Percentiles rank a stretch among this genome's conserved stretches.
Evolutionary conservation across 257 asterid genomes (phyloP).

Genomic region (Jasminum sambac): DNA sequence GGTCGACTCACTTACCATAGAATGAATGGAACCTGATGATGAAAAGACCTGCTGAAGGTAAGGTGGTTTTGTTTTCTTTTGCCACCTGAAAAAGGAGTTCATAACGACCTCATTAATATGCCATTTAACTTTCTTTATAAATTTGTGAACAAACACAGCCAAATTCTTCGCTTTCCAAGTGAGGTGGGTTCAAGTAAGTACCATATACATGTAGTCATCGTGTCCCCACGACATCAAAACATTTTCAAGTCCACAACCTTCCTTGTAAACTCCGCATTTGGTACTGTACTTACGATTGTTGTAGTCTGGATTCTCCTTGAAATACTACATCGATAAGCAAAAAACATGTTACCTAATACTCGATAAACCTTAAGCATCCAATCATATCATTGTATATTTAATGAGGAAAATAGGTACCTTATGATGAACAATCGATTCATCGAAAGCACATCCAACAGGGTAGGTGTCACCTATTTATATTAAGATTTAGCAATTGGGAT

Average conservation of each 20-base stretch:
- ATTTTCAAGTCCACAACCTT: constrained; percentile 47
- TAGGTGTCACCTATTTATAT: constrained; percentile 40
- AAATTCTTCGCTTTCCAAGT: neutral
- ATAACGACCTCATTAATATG: neutral
- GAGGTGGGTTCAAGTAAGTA: constrained; percentile 3
- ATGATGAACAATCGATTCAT: constrained; percentile 42
- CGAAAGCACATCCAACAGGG: constrained; percentile 55
- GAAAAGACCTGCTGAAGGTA: constrained; percentile 47
- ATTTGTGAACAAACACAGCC: too few relatives aligned
- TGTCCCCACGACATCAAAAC: constrained; percentile 59
- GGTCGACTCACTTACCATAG: constrained; percentile 28
- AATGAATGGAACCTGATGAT: constrained; percentile 48
- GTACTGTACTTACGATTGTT: constrained; percentile 41
- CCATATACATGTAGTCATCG: constrained; percentile 54
- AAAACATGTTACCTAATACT: neutral
- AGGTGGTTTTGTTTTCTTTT: constrained; percentile 38
- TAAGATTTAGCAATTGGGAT: neutral
- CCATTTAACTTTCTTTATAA: too few relatives aligned
- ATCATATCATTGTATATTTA: neutral
- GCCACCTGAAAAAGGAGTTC: constrained; percentile 37
- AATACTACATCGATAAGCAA: constrained; percentile 26
- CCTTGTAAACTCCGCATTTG: constrained; percentile 39
- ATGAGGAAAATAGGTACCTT: constrained; percentile 24
- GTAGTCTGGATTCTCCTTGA: constrained; percentile 38
- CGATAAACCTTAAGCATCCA: neutral